Evolutionary conservation across 306 rosid genomes (phyloP).

Genomic region (Ammopiptanthus mongolicus): DNA sequence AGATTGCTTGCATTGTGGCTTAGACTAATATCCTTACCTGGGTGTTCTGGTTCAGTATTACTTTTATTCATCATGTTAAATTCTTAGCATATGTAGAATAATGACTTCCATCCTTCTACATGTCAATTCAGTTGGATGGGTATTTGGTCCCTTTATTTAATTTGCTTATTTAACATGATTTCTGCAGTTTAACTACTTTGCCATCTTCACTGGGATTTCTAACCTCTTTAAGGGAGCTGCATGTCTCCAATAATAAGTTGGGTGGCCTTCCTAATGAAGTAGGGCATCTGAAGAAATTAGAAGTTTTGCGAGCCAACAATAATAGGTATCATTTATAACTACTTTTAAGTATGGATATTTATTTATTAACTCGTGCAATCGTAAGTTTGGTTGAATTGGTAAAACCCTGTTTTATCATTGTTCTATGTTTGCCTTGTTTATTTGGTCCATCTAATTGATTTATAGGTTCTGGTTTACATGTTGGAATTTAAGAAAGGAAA

Average conservation of each 20-base stretch:
- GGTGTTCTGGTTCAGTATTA: neutral
- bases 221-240: slow-evolving; percentile 60
- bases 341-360: neutral
- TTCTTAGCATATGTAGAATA: neutral
- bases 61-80: neutral
- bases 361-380: neutral
- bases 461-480: slow-evolving; percentile 6
- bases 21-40: neutral
- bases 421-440: neutral
- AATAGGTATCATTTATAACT: slow-evolving; percentile 55
- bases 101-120: neutral
- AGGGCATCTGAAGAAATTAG: slow-evolving; percentile 53
- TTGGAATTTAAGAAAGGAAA: slow-evolving; percentile 5
- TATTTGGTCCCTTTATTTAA: neutral
- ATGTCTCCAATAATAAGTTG: slow-evolving; percentile 66
- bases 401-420: neutral
- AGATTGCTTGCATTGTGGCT: neutral
- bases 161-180: slow-evolving; percentile 10
- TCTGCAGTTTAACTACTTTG: slow-evolving; percentile 61
- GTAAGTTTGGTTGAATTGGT: neutral
- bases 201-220: slow-evolving; percentile 62
- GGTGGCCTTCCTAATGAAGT: slow-evolving; percentile 67
- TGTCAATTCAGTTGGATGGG: neutral
- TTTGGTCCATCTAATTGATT: neutral
- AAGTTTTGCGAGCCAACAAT: slow-evolving; percentile 60